Evolutionary conservation across 228 moss, liverwort and hornwort species (phyloP).

Genomic region (Sphagnum magellanicum): DNA sequence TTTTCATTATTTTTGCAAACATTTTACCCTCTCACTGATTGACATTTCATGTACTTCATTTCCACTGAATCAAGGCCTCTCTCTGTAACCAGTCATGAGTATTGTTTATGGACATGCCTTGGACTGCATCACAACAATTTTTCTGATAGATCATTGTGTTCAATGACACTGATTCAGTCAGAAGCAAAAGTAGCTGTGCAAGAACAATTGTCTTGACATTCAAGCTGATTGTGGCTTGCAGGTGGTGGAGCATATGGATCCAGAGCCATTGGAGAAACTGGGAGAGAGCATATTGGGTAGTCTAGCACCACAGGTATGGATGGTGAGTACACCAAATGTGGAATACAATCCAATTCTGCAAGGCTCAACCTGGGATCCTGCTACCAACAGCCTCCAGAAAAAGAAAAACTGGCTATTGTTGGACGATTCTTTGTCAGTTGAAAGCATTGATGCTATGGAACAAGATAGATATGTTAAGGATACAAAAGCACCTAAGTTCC

Average conservation of each 20-base stretch:
- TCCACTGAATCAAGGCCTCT: no score
- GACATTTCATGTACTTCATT: no score
- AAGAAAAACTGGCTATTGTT: neutral
- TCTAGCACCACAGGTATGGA: constrained; percentile 61
- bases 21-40: no score
- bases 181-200: no score
- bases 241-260: constrained; percentile 99
- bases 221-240: constrained; percentile 10
- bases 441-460: neutral
- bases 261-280: constrained; percentile 71
- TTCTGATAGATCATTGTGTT: no score
- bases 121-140: no score
- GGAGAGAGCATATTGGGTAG: constrained; percentile 72
- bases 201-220: no score
- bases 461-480: constrained; percentile 18
- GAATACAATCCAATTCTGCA: constrained; percentile 97
- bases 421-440: neutral
- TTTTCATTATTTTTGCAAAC: no score
- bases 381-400: constrained; percentile 37
- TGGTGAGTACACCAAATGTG: constrained; percentile 89
- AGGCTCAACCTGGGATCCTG: constrained; percentile 77
- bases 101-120: no score
- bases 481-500: constrained; percentile 48
- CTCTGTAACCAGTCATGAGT: no score
- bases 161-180: no score